Evolutionary conservation across 352 stramenopile genomes (phyloP).

Genomic region (Elongisporangium undulatum): DNA sequence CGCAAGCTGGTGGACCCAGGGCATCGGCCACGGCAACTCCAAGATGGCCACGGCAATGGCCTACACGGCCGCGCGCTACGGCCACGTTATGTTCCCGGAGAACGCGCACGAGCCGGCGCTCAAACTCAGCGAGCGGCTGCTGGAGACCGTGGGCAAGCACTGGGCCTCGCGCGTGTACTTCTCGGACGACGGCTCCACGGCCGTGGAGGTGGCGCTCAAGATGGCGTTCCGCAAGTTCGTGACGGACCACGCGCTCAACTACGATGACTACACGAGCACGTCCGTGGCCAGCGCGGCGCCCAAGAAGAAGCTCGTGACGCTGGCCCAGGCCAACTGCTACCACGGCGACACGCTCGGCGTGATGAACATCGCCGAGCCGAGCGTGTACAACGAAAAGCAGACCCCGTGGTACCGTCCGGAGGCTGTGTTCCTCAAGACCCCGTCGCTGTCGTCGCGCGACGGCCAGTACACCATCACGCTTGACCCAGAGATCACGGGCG

Average conservation of each 20-base stretch:
- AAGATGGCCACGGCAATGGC: constrained; percentile 86
- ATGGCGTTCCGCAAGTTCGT: constrained; percentile 89
- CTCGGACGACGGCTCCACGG: constrained; percentile 89
- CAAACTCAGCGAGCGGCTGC: constrained; percentile 70
- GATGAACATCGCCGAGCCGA: constrained; percentile 90
- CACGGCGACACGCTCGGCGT: constrained; percentile 90
- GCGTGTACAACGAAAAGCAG: constrained; percentile 90
- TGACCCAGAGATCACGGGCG: constrained; percentile 37
- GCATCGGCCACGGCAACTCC: constrained; percentile 85
- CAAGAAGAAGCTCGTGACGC: constrained; percentile 57
- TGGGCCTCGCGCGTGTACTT: constrained; percentile 91
- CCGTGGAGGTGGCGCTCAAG: constrained; percentile 90
- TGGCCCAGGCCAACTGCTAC: constrained; percentile 89
- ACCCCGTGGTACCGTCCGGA: constrained; percentile 90
- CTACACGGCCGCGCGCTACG: constrained; percentile 88
- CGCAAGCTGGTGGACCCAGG: constrained; percentile 93
- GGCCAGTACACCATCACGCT: constrained; percentile 56
- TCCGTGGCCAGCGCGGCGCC: constrained; percentile 8
- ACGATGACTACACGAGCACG: constrained; percentile 32
- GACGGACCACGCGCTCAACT: constrained; percentile 60
- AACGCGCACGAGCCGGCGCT: constrained; percentile 87
- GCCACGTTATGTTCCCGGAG: constrained; percentile 91
- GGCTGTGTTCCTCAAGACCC: constrained; percentile 75
- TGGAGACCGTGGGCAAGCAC: constrained; percentile 66
- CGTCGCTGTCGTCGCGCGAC: constrained; percentile 60